These are phyloP conservation scores for Verticillium klebahnii DNA, from an alignment of 2,329 filamentous ascomycete species.

Conservation along the genomic window DNA sequence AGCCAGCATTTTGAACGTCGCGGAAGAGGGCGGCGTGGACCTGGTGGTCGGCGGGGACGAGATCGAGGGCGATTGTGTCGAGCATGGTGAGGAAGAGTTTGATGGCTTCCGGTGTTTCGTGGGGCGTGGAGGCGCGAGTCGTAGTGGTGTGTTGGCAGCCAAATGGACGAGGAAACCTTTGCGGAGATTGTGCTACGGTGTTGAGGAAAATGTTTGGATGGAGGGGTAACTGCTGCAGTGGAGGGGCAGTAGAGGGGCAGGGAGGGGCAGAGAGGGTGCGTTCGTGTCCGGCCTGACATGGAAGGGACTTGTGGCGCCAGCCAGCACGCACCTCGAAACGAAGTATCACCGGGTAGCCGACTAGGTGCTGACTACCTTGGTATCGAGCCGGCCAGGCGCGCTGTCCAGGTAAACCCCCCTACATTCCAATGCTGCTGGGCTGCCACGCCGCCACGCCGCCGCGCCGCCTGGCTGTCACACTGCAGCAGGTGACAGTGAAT, in stretches of 20 bases:
- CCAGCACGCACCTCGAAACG: no score
- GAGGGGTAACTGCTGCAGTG: neutral
- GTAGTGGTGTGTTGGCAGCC: neutral
- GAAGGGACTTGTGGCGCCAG: no score
- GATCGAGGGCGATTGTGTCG: constrained; percentile 68
- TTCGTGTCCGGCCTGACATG: no score
- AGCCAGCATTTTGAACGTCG: constrained; percentile 70
- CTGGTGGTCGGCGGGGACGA: constrained; percentile 63
- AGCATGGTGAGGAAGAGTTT: constrained; percentile 38
- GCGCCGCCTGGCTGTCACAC: no score
- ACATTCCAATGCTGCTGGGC: no score
- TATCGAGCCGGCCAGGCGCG: no score
- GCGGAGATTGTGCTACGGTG: neutral
- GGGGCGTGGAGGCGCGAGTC: neutral
- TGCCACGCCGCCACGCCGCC: no score
- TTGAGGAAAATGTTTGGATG: neutral
- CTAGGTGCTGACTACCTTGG: no score
- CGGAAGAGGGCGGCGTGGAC: constrained; percentile 74
- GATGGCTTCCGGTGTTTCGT: neutral
- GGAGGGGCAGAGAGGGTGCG: neutral
- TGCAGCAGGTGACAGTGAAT: no score
- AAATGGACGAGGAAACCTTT: neutral
- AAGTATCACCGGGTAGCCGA: neutral
- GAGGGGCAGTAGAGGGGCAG: neutral
- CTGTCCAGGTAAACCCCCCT: no score